A percentile compares a stretch with the other conserved stretches of the same genome.
Conservation (phyloP, 1,284 basidiomycete genomes). For the Ceratobasidium sp. region DNA sequence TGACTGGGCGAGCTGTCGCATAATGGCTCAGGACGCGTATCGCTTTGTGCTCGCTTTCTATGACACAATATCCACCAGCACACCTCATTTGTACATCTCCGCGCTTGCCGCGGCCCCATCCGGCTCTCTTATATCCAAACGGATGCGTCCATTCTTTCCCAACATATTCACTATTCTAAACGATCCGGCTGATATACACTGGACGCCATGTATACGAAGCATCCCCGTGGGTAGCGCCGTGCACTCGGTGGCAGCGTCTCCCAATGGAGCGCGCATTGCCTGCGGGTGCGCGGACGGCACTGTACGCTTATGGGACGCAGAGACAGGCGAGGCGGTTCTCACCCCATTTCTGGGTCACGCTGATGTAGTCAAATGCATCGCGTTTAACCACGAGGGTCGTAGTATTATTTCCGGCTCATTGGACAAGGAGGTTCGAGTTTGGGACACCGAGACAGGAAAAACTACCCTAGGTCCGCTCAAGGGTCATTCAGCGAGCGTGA, state of each 20-base stretch:
- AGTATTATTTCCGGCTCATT: slow-evolving; percentile 14
- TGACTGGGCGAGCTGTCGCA: not conserved
- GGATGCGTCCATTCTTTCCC: not conserved
- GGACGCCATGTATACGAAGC: no score
- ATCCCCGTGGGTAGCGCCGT: not conserved
- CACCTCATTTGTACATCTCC: no score
- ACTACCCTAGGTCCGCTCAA: no score
- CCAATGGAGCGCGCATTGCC: slow-evolving; percentile 12
- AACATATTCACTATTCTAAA: not conserved
- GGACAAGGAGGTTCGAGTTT: slow-evolving; percentile 24
- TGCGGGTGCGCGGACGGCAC: not conserved
- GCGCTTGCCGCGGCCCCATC: slow-evolving; percentile 14
- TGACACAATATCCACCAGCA: slow-evolving; percentile 6
- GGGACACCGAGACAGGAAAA: no score
- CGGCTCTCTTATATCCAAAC: not conserved
- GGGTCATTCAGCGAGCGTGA: no score
- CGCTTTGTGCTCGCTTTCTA: slow-evolving; percentile 10
- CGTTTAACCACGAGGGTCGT: slow-evolving; percentile 28
- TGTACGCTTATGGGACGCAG: slow-evolving; percentile 33
- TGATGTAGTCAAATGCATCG: not conserved
- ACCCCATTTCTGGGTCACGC: slow-evolving; percentile 27
- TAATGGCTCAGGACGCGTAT: not conserved
- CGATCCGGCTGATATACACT: not conserved
- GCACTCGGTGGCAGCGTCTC: not conserved
- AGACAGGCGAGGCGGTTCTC: not conserved